These are phyloP conservation scores for Boletus insuetus DNA, from an alignment of 768 basidiomycete species.

Conservation along the genomic window DNA sequence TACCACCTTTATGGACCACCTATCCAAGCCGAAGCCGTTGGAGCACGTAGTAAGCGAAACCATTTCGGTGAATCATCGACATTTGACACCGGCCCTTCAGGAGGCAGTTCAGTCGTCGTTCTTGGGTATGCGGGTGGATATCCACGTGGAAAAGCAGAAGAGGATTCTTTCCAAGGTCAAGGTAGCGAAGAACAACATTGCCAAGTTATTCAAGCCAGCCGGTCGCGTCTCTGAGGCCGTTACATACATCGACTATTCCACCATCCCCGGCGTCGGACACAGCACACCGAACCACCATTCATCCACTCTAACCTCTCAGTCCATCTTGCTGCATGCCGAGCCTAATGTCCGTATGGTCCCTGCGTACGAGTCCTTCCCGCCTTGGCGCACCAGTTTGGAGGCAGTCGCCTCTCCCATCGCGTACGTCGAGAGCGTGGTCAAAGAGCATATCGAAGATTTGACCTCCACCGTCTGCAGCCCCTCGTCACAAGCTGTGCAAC, in stretches of 20 bases:
- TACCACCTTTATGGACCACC: not conserved
- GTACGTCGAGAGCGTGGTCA: not conserved
- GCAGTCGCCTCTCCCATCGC: not conserved
- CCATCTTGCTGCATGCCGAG: not conserved
- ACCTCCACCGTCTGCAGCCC: not conserved
- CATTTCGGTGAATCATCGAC: not conserved
- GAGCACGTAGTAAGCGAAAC: slow-evolving; percentile 5
- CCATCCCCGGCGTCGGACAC: not conserved
- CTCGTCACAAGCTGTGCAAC: not conserved
- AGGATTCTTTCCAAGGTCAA: slow-evolving; percentile 10
- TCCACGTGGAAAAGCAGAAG: slow-evolving; percentile 3
- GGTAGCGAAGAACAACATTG: slow-evolving; percentile 11
- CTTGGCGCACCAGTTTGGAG: not conserved
- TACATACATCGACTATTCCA: not conserved
- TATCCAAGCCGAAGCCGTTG: not conserved
- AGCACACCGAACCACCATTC: not conserved
- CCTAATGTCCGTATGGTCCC: not conserved
- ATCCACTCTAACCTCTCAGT: not conserved
- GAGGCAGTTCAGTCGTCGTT: not conserved
- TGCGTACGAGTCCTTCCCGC: not conserved
- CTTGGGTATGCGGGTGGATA: not conserved
- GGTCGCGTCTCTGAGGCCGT: not conserved
- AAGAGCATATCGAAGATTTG: not conserved
- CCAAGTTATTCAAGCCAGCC: slow-evolving; percentile 15
- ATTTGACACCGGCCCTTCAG: not conserved